Evolutionary conservation across 2,329 filamentous ascomycete species (phyloP).

Genomic region (Hymenotorrendiella dingleyae): DNA sequence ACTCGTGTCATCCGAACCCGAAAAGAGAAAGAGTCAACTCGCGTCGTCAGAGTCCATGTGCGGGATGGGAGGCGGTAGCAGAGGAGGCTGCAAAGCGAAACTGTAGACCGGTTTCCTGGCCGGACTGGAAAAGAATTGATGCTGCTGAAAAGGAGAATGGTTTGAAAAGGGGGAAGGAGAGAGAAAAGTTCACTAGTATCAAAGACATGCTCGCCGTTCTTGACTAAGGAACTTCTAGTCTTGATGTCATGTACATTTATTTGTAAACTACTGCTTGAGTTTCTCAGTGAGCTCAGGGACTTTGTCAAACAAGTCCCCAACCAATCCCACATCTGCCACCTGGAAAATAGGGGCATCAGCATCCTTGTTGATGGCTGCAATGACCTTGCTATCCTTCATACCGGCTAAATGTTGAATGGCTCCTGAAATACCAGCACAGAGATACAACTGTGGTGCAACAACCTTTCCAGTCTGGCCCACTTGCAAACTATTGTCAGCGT

Average conservation of each 20-base stretch:
- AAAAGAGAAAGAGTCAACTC: no score
- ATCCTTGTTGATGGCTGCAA: conserved; percentile 98
- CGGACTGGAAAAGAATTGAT: conserved; percentile 84
- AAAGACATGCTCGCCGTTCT: conserved; percentile 52
- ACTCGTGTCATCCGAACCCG: no score
- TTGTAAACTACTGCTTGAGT: conserved; percentile 45
- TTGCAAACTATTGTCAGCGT: conserved; percentile 96
- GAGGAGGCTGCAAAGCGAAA: conserved; percentile 49
- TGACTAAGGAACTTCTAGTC: conserved; percentile 27
- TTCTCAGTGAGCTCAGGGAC: conserved; percentile 96
- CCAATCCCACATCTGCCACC: conserved; percentile 89
- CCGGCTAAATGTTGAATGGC: conserved; percentile 97
- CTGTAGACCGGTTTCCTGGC: conserved; percentile 67
- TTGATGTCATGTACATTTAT: conserved; percentile 15
- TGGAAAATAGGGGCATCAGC: conserved; percentile 97
- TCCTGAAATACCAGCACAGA: conserved; percentile 92
- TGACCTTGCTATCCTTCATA: conserved; percentile 99
- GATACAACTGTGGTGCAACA: conserved; percentile 89
- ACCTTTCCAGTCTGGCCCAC: conserved; percentile 99
- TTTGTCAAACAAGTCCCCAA: conserved; percentile 92
- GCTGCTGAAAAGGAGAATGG: conserved; percentile 67
- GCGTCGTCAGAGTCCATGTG: conserved; percentile 32
- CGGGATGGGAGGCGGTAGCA: conserved; percentile 75
- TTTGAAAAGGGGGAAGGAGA: conserved; percentile 61
- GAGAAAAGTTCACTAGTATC: conserved; percentile 62